Evolutionary conservation across 192 early-diverging fungal species (phyloP), one percentile per base, ranked within the genome.

Genomic region (Coemansia sp.): DNA sequence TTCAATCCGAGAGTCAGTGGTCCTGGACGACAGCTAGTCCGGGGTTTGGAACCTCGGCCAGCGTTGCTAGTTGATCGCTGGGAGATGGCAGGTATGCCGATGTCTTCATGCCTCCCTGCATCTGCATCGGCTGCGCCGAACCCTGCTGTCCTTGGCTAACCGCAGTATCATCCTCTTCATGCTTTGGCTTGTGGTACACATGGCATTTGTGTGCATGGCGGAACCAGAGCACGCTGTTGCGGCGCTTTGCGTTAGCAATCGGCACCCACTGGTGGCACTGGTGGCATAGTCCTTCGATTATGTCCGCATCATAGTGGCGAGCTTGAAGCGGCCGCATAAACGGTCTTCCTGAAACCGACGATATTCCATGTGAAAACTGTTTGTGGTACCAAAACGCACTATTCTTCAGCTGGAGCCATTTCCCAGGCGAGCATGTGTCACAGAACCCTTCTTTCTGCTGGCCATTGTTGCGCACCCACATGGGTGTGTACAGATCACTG

Each of bases 371-470:
- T 32, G 78, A 82, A 42, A 89, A 91, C 72, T 90, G 90, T 73
- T 92, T 92, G 59, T 90, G 88, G 53, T 90, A 92, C 90, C 90
- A 92, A 53, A 76, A 92, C 14, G 90, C 90, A 49, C 85, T 87
- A 60, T 92, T 92, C 55, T 91, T 92, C 17, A 92, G 79, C 53
- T 92, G 89, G 35, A 92, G 75, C 88, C 89, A 92, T 50, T 87
- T 88, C 4, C 89, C 89, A 5, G 88, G 87, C 38, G 71, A 62
- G 52, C 90, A 92, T 4, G 83, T 81, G 25, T 91, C 89, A 71
- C 90, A 92, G 50, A 89, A 84, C 0, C 90, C 90, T 46, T 91
- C 90, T 60, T 90, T 91, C 24, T 77, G 58, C 36, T 85, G 83
- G 0, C 90, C 89, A 26, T 72, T 78, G 53, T 80, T 80, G 47